These are phyloP conservation scores for Ramichloridium luteum DNA, from an alignment of 2,329 filamentous ascomycete genomes.

Conservation along the genomic window DNA sequence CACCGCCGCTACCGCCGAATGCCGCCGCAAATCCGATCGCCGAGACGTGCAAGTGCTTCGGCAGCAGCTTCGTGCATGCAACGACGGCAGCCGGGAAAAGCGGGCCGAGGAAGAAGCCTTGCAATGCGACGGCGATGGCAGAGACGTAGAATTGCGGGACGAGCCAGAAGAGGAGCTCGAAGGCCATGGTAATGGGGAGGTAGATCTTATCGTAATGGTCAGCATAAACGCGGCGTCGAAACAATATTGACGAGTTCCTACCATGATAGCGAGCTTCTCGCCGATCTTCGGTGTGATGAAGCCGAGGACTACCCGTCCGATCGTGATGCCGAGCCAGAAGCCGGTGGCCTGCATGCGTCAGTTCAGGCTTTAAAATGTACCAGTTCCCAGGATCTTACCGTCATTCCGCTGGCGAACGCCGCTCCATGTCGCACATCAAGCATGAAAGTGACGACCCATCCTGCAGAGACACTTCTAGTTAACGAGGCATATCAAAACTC, in stretches of 20 bases:
- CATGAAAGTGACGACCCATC: slow-evolving; percentile 83
- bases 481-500: neutral
- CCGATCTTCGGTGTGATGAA: slow-evolving; percentile 65
- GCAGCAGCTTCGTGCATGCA: slow-evolving; percentile 60
- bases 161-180: slow-evolving; percentile 69
- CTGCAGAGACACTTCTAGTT: neutral
- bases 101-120: slow-evolving; percentile 71
- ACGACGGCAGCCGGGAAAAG: slow-evolving; percentile 67
- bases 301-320: slow-evolving; percentile 59
- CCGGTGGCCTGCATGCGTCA: slow-evolving; percentile 54
- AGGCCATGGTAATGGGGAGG: slow-evolving; percentile 47
- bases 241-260: slow-evolving; percentile 16
- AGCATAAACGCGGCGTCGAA: neutral
- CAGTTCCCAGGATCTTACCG: too few relatives aligned
- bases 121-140: slow-evolving; percentile 55
- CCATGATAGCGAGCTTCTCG: slow-evolving; percentile 48
- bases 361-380: too few relatives aligned
- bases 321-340: slow-evolving; percentile 73
- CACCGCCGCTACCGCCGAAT: slow-evolving; percentile 62
- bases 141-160: slow-evolving; percentile 65
- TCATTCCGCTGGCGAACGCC: slow-evolving; percentile 53
- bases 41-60: slow-evolving; percentile 61
- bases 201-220: slow-evolving; percentile 39
- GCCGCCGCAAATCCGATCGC: slow-evolving; percentile 71
- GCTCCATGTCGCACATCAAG: slow-evolving; percentile 58